Evolutionary conservation across 352 stramenopile species (phyloP), one percentile per base, ranked within the genome.

Genomic region (Blastocystis sp.): DNA sequence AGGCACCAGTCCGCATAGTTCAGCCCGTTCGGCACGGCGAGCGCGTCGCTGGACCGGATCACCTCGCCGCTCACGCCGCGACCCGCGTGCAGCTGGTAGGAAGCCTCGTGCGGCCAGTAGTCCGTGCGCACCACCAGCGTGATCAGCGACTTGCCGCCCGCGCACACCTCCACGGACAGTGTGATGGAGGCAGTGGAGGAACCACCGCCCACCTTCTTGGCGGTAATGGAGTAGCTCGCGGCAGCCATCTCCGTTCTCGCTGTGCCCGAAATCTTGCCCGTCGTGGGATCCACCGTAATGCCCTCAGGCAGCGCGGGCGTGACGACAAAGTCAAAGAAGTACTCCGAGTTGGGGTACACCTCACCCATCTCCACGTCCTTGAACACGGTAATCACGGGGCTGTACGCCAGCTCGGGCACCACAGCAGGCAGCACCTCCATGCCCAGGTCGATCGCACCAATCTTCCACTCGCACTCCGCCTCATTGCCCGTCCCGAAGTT

Each of bases 341-440:
- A 21, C 3, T 62, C 53, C 0, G n/a, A 28, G 14, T 19, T 38
- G 10, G 71, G 71, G 43, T 41, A 64, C n/a, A 62, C 40, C 59
- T 81, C 71, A 0, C 48, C 38, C 71, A 81, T 81, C 7, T 81
- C 71, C 9, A 81, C 66, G 38, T 81, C 45, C 56, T 81, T n/a
- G 53, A 11, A 87, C n/a, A 41, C 77, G 2, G 52, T 56, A 1
- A 60, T 23, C 21, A 71, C 71, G 28, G 48, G 48, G 43, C 52
- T 81, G 45, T 81, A 81, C 19, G 48, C 28, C 11, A 81, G 48
- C 19, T 79, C 69, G n/a, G 69, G 69, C n/a, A 79, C 21, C 5
- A 52, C 52, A 17, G 21, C 19, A 5, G 38, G n/a, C 41, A 81
- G 21, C 43, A 53, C 64, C 34, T 77, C 66, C 19, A n/a, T 59